Evolutionary conservation across 495 filamentous ascomycete species (phyloP), one percentile per base, ranked within the genome.

Genomic region (Hypomontagnella monticulosa): DNA sequence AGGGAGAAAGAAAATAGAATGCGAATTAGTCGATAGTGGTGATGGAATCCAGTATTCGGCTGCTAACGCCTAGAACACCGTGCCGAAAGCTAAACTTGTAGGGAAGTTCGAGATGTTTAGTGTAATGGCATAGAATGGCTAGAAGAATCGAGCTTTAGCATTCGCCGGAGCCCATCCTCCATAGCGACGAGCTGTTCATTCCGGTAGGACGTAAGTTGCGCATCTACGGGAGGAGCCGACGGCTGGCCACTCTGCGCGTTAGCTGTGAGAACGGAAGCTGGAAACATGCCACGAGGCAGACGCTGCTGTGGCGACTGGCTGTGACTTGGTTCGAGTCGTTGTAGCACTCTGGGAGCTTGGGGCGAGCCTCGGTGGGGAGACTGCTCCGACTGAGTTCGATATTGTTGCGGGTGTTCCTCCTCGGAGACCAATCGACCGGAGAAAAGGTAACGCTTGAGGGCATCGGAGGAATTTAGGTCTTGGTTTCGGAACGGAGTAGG

Each of bases 91-190:
- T 46, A 23, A 51, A 30, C 32, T 12, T 19, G 32, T 37, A 63
- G 54, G 63, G 66, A 61, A 59, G 46, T 30, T 14, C 27, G 43
- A 36, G 5, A 43, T 34, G 30, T 30, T 54, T 56, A 66, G 43
- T 44, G 61, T 10, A 61, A 18, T 7, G 41, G 33, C 37, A 61
- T 19, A 0, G 61, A 33, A 14, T 57, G 61, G 33, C 33, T 43
- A 4, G 50, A 58, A 3, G 73, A 51, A 20, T 78, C 79, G 16
- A 83, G 65, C 52, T 84, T 84, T 23, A 85, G 66, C 18, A 84
- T 77, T 27, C 76, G 79, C 15, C 81, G 76, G 32, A 85, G 79
- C 52, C 73, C 75, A 38, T 83, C 77, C 63, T 84, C 82, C 75
- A 83, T 82, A 3, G 75, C 64, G 43, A 71, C 42, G 50, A 84